phyloP scores from a whole-genome alignment of 2,329 filamentous ascomycete genomes.

The Lasiodiplodia hormozganensis region DNA sequence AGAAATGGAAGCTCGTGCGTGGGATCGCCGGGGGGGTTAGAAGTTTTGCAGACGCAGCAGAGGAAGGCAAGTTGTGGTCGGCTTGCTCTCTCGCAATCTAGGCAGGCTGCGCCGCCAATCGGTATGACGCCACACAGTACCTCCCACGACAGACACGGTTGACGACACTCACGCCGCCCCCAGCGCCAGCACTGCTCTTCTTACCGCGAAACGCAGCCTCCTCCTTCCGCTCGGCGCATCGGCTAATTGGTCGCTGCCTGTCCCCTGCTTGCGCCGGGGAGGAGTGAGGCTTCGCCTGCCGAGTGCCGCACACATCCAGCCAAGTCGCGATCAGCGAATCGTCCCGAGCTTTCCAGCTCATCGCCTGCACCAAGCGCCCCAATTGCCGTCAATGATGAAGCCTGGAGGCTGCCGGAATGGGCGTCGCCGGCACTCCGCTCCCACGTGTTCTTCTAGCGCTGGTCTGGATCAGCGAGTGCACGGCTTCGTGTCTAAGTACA shows the following conservation, averaged over 20 bases:
- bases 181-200: conserved; percentile 1
- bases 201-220: neutral
- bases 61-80: no score
- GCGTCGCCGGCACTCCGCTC: neutral
- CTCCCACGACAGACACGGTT: no score
- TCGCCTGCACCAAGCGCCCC: neutral
- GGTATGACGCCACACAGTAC: no score
- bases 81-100: no score
- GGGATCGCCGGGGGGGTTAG: conserved; percentile 3
- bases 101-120: no score
- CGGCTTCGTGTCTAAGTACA: neutral
- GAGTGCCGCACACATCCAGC: neutral
- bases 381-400: neutral
- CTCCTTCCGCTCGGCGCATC: neutral
- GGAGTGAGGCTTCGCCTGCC: conserved; percentile 10
- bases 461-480: conserved; percentile 4
- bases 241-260: conserved; percentile 1
- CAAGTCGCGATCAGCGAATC: conserved; percentile 11
- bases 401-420: neutral
- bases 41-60: neutral
- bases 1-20: neutral
- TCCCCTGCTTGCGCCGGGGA: neutral
- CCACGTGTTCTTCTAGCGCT: conserved; percentile 9
- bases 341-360: neutral
- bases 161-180: neutral